Conservation (phyloP, 139 green algal species). For the Asterochloris sp. region DNA sequence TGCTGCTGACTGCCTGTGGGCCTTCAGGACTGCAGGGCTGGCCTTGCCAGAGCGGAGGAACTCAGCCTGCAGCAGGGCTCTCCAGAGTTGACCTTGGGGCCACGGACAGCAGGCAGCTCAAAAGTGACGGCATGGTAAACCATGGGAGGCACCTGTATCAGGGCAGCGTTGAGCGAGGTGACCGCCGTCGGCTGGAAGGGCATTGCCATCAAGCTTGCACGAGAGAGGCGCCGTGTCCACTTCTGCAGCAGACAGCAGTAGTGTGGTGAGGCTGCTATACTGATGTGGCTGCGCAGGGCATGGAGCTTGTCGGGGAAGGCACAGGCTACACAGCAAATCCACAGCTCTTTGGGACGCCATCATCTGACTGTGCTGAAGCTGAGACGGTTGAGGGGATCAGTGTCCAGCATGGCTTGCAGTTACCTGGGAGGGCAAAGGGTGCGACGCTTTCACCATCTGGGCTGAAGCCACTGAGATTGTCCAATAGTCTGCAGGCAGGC, state of each 20-base stretch:
- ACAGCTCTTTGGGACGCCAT: too few species aligned
- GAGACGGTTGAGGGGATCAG: too few species aligned
- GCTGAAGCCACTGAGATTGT: background rate
- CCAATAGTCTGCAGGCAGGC: constrained; percentile 24
- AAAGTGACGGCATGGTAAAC: background rate
- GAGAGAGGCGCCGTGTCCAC: too few species aligned
- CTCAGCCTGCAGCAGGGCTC: constrained; percentile 5
- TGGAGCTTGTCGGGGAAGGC: too few species aligned
- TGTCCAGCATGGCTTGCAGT: too few species aligned
- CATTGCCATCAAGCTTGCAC: background rate
- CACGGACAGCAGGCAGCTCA: background rate
- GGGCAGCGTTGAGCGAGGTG: constrained; percentile 16
- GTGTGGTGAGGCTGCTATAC: too few species aligned
- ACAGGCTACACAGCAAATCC: too few species aligned
- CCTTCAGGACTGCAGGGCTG: background rate
- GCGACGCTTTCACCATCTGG: background rate
- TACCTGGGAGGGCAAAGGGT: background rate
- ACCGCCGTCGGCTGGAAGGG: constrained; percentile 25
- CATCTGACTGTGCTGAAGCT: too few species aligned
- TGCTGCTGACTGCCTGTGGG: constrained; percentile 4
- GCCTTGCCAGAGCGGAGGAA: background rate
- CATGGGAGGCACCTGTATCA: background rate
- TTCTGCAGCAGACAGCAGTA: too few species aligned
- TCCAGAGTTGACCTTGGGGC: background rate
- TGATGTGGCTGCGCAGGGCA: too few species aligned